Percentiles rank a stretch among this genome's conserved stretches.
phyloP scores from a whole-genome alignment of 2,329 filamentous ascomycete genomes.

The Tothia fuscella region DNA sequence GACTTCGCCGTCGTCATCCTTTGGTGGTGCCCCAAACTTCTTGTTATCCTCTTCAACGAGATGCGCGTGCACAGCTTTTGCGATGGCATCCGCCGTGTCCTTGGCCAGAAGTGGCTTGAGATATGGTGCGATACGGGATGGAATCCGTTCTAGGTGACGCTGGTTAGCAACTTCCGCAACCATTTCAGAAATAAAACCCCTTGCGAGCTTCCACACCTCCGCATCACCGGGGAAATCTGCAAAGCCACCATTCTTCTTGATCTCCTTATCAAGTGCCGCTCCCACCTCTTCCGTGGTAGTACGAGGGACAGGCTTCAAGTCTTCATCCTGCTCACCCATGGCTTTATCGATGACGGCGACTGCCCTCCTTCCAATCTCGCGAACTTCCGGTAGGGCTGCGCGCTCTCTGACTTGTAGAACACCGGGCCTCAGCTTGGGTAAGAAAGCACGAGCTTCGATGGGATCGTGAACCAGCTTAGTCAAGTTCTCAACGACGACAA shows the following conservation, averaged over 20 bases:
- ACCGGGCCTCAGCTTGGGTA: slow-evolving; percentile 89
- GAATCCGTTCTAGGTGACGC: slow-evolving; percentile 63
- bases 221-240: slow-evolving; percentile 48
- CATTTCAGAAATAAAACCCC: slow-evolving; percentile 69
- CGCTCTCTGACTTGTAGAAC: slow-evolving; percentile 79
- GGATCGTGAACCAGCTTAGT: slow-evolving; percentile 96
- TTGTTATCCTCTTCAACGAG: slow-evolving; percentile 77
- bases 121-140: slow-evolving; percentile 59
- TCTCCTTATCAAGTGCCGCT: slow-evolving; percentile 60
- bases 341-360: slow-evolving; percentile 83
- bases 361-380: slow-evolving; percentile 75
- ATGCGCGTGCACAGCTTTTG: slow-evolving; percentile 60
- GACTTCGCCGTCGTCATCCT: slow-evolving; percentile 81
- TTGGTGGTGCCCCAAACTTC: slow-evolving; percentile 71
- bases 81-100: slow-evolving; percentile 51
- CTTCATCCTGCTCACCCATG: slow-evolving; percentile 54
- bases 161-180: slow-evolving; percentile 80
- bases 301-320: slow-evolving; percentile 42
- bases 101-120: slow-evolving; percentile 57
- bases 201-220: slow-evolving; percentile 52
- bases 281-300: slow-evolving; percentile 63
- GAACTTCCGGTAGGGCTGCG: slow-evolving; percentile 87
- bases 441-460: slow-evolving; percentile 84
- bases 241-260: slow-evolving; percentile 57
- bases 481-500: slow-evolving; percentile 94